phyloP scores from a whole-genome alignment of 768 basidiomycete genomes.

The Aureoboletus auriporus region DNA sequence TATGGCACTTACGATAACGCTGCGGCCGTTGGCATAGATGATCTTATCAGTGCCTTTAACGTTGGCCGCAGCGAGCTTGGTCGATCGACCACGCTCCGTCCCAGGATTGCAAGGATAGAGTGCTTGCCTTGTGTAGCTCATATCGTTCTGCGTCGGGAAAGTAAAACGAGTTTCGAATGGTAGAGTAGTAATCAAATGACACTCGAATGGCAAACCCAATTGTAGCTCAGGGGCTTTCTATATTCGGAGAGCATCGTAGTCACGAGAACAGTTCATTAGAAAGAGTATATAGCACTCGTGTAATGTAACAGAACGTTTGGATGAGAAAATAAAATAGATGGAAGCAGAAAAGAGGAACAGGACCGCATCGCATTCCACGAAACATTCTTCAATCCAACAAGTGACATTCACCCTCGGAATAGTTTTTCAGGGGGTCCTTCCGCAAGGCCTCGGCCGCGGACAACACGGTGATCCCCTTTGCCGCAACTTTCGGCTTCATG shows the following conservation, averaged over 20 bases:
- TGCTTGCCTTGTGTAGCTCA: slow-evolving; percentile 49
- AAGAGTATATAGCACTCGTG: not conserved
- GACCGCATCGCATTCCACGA: not conserved
- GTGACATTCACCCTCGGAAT: slow-evolving; percentile 31
- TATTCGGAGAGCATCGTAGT: slow-evolving; percentile 1
- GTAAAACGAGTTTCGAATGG: not conserved
- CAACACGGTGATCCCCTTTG: slow-evolving; percentile 39
- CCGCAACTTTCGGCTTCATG: slow-evolving; percentile 59
- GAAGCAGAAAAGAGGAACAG: slow-evolving; percentile 7
- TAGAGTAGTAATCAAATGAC: not conserved
- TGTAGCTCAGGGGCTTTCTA: slow-evolving; percentile 17
- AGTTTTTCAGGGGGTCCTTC: slow-evolving; percentile 80
- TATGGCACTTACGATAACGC: slow-evolving; percentile 68
- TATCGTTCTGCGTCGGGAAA: slow-evolving; percentile 17
- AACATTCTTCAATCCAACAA: slow-evolving; percentile 20
- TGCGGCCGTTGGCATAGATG: slow-evolving; percentile 80
- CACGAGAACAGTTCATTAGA: slow-evolving; percentile 1
- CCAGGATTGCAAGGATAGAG: slow-evolving; percentile 67
- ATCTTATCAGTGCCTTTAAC: slow-evolving; percentile 55
- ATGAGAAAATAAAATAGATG: slow-evolving; percentile 7
- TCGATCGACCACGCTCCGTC: slow-evolving; percentile 63
- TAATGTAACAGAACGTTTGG: slow-evolving; percentile 2
- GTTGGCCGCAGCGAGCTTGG: slow-evolving; percentile 69
- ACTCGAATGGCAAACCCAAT: slow-evolving; percentile 7
- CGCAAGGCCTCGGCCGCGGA: slow-evolving; percentile 77